Evolutionary conservation across 352 stramenopile species (phyloP).

Genomic region (Achlya hypogyna): DNA sequence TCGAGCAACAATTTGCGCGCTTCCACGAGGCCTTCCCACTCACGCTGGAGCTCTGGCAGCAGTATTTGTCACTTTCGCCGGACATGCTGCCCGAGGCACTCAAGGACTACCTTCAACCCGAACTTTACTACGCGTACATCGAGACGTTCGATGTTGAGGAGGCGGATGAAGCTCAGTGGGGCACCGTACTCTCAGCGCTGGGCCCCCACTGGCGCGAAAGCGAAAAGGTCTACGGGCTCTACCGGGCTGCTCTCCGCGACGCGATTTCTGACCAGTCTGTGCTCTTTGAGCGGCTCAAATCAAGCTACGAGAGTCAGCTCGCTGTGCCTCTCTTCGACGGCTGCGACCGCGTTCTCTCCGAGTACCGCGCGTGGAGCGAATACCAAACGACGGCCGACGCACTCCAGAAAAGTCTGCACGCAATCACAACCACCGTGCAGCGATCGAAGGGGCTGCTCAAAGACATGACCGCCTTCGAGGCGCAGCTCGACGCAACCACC

Average conservation of each 20-base stretch:
- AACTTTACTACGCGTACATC: slow-evolving; percentile 15
- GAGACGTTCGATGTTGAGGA: not conserved
- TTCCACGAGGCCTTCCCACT: slow-evolving; percentile 8
- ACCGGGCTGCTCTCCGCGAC: not conserved
- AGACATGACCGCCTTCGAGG: not conserved
- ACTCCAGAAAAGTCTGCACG: not conserved
- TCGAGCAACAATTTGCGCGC: slow-evolving; percentile 8
- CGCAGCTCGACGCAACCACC: not conserved
- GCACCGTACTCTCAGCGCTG: not conserved
- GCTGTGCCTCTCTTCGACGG: slow-evolving; percentile 4
- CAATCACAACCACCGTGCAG: not conserved
- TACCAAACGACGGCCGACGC: not conserved
- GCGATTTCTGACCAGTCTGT: not conserved
- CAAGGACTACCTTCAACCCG: slow-evolving; percentile 5
- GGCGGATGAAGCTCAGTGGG: not conserved
- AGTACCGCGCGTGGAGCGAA: slow-evolving; percentile 12
- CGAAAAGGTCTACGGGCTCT: slow-evolving; percentile 15
- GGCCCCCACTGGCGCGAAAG: slow-evolving; percentile 5
- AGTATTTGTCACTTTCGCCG: slow-evolving; percentile 2
- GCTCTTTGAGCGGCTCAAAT: not conserved
- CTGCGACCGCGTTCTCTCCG: slow-evolving; percentile 6
- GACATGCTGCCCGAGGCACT: not conserved
- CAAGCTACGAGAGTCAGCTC: slow-evolving; percentile 7
- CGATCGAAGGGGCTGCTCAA: not conserved
- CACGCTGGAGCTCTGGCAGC: not conserved